Conservation (phyloP, 2,329 filamentous ascomycete species). For the Penicillium occitanis region DNA sequence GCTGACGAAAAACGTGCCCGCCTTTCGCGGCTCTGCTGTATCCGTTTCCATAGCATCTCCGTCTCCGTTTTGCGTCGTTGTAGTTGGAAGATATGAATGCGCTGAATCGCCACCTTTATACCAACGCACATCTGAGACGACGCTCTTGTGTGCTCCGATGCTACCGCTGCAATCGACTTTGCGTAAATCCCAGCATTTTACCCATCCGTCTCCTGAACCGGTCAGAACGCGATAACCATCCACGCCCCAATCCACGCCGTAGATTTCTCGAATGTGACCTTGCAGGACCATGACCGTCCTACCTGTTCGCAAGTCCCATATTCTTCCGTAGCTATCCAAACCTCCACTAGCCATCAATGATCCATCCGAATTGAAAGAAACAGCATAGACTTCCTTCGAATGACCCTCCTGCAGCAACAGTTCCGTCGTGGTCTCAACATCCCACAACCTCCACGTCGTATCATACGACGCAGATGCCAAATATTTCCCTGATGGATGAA, state of each 20-base stretch:
- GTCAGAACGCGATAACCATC: conserved; percentile 93
- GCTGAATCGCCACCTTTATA: conserved; percentile 83
- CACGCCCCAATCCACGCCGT: conserved; percentile 85
- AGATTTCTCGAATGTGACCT: conserved; percentile 89
- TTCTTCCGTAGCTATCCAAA: conserved; percentile 86
- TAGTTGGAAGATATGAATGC: conserved; percentile 60
- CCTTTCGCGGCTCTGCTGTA: conserved; percentile 68
- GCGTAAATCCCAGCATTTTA: conserved; percentile 96
- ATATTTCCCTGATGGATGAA: conserved; percentile 88
- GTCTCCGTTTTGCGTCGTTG: conserved; percentile 66
- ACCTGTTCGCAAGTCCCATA: conserved; percentile 93
- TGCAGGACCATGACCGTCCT: conserved; percentile 95
- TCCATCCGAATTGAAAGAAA: conserved; percentile 88
- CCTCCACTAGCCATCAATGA: conserved; percentile 90
- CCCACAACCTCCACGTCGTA: conserved; percentile 96
- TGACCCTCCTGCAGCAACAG: conserved; percentile 90
- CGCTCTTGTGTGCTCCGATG: conserved; percentile 85
- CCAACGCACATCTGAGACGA: conserved; percentile 91
- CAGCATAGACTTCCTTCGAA: conserved; percentile 85
- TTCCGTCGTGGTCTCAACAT: conserved; percentile 80
- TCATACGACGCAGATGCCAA: conserved; percentile 93
- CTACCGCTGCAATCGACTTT: conserved; percentile 81
- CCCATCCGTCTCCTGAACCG: conserved; percentile 88
- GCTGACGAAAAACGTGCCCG: conserved; percentile 86
- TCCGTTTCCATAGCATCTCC: conserved; percentile 49